A percentile compares a stretch with the other conserved stretches of the same genome.
These are phyloP conservation scores for Plasmodium vivax DNA, from an alignment of 169 alveolate genomes.

Conservation along the genomic window DNA sequence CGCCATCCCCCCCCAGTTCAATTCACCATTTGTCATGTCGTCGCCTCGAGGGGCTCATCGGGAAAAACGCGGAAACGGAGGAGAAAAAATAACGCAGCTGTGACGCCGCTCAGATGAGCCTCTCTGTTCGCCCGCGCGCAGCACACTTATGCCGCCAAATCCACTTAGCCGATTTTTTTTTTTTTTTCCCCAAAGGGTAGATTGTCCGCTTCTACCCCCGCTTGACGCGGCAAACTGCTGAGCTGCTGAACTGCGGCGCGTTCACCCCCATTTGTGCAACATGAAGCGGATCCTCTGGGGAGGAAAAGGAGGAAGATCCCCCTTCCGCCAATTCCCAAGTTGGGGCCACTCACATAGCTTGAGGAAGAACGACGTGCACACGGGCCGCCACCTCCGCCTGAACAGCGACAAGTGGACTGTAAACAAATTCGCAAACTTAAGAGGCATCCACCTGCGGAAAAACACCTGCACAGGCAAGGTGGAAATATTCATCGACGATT, in stretches of 20 bases:
- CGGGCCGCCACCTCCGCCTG: constrained; percentile 10
- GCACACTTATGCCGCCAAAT: neutral
- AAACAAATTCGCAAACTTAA: constrained; percentile 34
- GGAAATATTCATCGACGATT: constrained; percentile 58
- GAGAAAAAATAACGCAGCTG: neutral
- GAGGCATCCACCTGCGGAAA: constrained; percentile 26
- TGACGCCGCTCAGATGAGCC: neutral
- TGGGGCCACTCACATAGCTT: neutral
- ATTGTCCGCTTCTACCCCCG: neutral
- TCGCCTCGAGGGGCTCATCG: neutral
- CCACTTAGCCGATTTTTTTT: neutral
- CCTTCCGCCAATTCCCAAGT: neutral
- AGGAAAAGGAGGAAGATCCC: neutral
- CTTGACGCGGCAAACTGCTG: neutral
- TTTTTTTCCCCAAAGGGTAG: neutral
- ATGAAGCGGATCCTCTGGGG: neutral
- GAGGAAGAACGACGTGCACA: neutral
- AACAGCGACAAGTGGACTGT: constrained; percentile 18
- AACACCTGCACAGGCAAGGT: constrained; percentile 16
- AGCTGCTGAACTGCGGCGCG: too few species aligned
- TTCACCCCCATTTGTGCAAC: neutral
- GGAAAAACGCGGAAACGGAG: neutral
- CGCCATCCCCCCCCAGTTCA: neutral
- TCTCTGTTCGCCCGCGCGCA: neutral
- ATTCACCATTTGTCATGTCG: neutral